Conservation (phyloP, 73 alveolate species). For the Diophrys sp. region DNA sequence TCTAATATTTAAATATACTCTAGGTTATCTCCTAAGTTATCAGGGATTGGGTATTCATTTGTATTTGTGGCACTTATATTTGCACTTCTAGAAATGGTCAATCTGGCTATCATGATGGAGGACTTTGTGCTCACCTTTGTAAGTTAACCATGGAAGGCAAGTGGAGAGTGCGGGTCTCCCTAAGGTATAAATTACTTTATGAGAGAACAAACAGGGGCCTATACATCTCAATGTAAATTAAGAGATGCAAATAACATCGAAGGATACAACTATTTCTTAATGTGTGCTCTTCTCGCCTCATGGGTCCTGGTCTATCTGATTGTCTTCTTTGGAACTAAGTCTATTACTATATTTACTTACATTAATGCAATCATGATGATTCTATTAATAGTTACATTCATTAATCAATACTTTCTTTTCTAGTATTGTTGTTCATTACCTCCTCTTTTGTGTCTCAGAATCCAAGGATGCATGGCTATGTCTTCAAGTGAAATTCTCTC, state of each 20-base stretch:
- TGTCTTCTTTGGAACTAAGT: not conserved
- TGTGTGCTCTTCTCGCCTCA: not conserved
- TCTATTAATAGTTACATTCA: not conserved
- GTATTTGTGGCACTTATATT: not conserved
- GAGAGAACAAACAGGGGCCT: too few relatives aligned
- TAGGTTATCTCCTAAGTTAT: not conserved
- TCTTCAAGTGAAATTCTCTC: slow-evolving; percentile 74
- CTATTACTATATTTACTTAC: not conserved
- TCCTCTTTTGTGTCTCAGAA: slow-evolving; percentile 37
- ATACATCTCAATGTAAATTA: too few relatives aligned
- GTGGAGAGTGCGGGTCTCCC: too few relatives aligned
- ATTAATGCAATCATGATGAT: too few relatives aligned
- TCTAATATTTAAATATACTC: not conserved
- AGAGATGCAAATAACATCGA: too few relatives aligned
- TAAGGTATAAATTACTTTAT: too few relatives aligned
- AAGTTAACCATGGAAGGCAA: too few relatives aligned
- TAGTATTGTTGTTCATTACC: slow-evolving; percentile 12
- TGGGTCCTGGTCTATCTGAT: not conserved
- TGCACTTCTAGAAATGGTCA: not conserved
- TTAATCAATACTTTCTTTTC: not conserved
- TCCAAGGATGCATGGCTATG: slow-evolving; percentile 87
- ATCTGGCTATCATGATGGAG: not conserved
- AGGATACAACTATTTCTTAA: not conserved
- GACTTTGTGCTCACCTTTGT: not conserved
- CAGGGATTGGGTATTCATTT: not conserved